Conservation (phyloP, 2,329 filamentous ascomycete genomes). For the Pseudogymnoascus sp. region DNA sequence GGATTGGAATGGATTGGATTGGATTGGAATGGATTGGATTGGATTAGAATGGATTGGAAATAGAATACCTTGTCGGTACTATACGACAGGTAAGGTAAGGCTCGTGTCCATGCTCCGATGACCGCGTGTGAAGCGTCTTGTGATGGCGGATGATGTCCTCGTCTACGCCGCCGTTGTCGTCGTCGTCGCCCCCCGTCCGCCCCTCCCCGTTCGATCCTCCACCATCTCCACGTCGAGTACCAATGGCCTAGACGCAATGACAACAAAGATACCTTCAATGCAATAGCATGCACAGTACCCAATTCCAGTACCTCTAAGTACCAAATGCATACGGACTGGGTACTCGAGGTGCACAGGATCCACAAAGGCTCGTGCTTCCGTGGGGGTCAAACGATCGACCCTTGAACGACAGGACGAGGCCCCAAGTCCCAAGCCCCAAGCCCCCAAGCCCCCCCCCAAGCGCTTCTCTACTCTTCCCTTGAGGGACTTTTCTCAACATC, state of each 20-base stretch:
- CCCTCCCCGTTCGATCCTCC: neutral
- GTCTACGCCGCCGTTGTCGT: neutral
- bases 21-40: too few relatives aligned
- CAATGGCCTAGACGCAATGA: neutral
- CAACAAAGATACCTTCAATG: neutral
- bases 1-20: too few relatives aligned
- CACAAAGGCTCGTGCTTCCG: slow-evolving; percentile 1
- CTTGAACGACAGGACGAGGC: neutral
- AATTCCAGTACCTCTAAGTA: neutral
- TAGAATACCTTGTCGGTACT: neutral
- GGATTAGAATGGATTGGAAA: neutral
- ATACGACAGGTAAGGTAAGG: neutral
- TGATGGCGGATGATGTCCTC: neutral
- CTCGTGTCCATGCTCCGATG: slow-evolving; percentile 2
- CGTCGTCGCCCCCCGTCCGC: neutral
- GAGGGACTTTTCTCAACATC: neutral
- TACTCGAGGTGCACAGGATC: neutral
- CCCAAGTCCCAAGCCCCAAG: too few relatives aligned
- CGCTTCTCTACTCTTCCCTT: neutral
- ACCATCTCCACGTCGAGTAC: neutral
- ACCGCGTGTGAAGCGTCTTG: neutral
- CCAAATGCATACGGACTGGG: neutral
- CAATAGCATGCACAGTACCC: neutral
- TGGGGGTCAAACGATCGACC: slow-evolving; percentile 3
- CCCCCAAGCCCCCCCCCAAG: neutral